Percentiles rank a stretch among this genome's conserved stretches.
These are phyloP conservation scores for Penicillium digitatum DNA, from an alignment of 2,329 filamentous ascomycete genomes.

Conservation along the genomic window DNA sequence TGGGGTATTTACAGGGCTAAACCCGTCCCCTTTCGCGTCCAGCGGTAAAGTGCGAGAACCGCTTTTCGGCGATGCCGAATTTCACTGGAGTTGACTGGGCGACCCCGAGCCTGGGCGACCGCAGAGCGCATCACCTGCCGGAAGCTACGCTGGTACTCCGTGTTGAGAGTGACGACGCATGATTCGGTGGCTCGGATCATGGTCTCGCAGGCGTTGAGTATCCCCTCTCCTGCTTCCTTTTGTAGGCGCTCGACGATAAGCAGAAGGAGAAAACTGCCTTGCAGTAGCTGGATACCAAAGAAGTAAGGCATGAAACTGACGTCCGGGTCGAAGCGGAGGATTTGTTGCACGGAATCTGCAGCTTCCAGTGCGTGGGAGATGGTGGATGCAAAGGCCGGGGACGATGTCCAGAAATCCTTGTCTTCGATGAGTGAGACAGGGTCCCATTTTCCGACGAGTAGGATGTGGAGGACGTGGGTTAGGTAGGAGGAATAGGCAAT, in stretches of 20 bases:
- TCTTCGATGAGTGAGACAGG: slow-evolving; percentile 90
- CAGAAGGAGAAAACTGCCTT: slow-evolving; percentile 81
- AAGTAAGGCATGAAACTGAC: slow-evolving; percentile 97
- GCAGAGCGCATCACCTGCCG: slow-evolving; percentile 92
- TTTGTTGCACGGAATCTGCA: slow-evolving; percentile 79
- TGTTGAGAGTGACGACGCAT: slow-evolving; percentile 85
- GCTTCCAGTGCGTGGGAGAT: slow-evolving; percentile 85
- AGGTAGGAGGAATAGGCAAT: slow-evolving; percentile 86
- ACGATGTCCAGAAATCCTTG: slow-evolving; percentile 90
- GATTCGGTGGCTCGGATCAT: slow-evolving; percentile 90
- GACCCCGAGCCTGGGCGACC: slow-evolving; percentile 77
- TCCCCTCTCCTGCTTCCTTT: slow-evolving; percentile 76
- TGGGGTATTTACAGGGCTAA: slow-evolving; percentile 53
- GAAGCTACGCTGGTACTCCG: slow-evolving; percentile 94
- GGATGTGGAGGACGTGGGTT: slow-evolving; percentile 87
- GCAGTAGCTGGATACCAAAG: slow-evolving; percentile 87
- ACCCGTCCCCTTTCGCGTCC: slow-evolving; percentile 86
- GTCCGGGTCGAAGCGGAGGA: slow-evolving; percentile 85
- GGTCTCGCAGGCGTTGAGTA: slow-evolving; percentile 85
- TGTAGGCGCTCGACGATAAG: slow-evolving; percentile 87
- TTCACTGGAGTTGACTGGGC: slow-evolving; percentile 79
- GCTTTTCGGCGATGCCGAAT: slow-evolving; percentile 80
- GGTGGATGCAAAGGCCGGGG: slow-evolving; percentile 78
- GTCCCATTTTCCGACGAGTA: slow-evolving; percentile 93
- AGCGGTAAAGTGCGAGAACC: slow-evolving; percentile 79